Evolutionary conservation across 2,329 filamentous ascomycete genomes (phyloP).

Genomic region (Aspergillus vadensis): DNA sequence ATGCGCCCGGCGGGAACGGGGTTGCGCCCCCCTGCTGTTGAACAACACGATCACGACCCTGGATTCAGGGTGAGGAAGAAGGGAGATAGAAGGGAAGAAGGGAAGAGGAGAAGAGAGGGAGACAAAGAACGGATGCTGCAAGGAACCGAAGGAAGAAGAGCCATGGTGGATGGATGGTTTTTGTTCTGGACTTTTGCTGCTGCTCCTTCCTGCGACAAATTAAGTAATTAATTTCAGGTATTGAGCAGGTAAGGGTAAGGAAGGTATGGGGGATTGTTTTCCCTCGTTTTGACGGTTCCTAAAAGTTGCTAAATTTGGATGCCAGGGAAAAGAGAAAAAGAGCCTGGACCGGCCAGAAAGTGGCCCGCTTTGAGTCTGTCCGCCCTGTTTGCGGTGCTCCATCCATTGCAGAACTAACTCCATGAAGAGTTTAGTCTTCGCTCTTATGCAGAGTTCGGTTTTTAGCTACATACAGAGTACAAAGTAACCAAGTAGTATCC

Average conservation of each 20-base stretch:
- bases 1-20: not conserved
- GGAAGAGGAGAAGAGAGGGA: not conserved
- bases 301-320: slow-evolving; percentile 1
- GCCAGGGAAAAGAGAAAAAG: not conserved
- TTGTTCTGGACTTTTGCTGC: not conserved
- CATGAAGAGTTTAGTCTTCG: not conserved
- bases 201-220: not conserved
- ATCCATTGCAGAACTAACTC: not conserved
- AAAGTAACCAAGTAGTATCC: not conserved
- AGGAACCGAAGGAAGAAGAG: not conserved
- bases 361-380: not conserved
- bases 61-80: not conserved
- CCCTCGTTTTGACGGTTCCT: no score
- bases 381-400: not conserved
- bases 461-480: not conserved
- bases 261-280: not conserved
- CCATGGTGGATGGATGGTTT: not conserved
- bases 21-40: not conserved
- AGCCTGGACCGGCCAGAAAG: not conserved
- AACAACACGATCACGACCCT: not conserved
- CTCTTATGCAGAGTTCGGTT: not conserved
- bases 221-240: not conserved
- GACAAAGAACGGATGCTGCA: not conserved
- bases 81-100: not conserved
- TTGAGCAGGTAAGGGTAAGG: not conserved